Evolutionary conservation across 1,139 yeast species (phyloP).

Genomic region (Kurtzmaniella quercitrusa): DNA sequence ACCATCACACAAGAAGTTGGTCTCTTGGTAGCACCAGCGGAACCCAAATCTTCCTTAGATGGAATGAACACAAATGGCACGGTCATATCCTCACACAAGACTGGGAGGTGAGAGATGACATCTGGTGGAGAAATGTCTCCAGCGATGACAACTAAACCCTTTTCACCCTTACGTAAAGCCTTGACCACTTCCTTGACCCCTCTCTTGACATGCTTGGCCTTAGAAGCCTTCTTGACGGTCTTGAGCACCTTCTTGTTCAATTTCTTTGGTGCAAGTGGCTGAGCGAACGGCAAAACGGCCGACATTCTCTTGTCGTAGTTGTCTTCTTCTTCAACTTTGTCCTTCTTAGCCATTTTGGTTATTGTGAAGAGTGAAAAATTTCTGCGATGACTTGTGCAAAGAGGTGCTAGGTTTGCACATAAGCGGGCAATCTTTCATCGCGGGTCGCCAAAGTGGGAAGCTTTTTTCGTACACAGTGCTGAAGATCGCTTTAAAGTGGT

Average conservation of each 20-base stretch:
- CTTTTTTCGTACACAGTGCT: background rate
- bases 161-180: conserved; percentile 95
- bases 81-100: conserved; percentile 87
- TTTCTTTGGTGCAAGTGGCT: conserved; percentile 94
- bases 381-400: conserved; percentile 5
- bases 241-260: conserved; percentile 92
- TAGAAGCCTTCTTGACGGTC: conserved; percentile 94
- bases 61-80: conserved; percentile 94
- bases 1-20: conserved; percentile 98
- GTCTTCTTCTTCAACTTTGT: conserved; percentile 52
- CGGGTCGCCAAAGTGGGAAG: background rate
- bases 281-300: conserved; percentile 87
- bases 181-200: conserved; percentile 99
- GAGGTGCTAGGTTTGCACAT: background rate
- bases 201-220: conserved; percentile 96
- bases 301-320: conserved; percentile 90
- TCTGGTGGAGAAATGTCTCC: conserved; percentile 98
- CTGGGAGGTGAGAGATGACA: conserved; percentile 96
- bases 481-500: background rate
- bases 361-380: conserved; percentile 10
- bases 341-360: conserved; percentile 49
- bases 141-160: conserved; percentile 93
- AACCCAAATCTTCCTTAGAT: conserved; percentile 95
- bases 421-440: no score
- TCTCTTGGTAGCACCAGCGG: conserved; percentile 98